Conservation (phyloP, 2,329 filamentous ascomycete species). For the Curvularia spicifera region DNA sequence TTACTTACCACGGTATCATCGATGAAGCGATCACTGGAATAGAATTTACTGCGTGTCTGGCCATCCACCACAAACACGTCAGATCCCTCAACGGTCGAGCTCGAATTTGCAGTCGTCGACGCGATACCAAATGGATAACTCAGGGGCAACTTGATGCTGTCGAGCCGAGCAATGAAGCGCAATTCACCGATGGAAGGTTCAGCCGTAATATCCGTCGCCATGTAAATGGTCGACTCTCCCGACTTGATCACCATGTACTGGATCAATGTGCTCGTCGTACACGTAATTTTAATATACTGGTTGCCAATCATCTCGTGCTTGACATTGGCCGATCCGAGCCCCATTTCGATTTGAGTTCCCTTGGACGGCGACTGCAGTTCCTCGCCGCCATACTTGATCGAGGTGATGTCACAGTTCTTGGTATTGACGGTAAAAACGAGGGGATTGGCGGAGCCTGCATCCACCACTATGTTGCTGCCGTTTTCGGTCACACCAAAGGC, state of each 20-base stretch:
- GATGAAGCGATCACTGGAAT: slow-evolving; percentile 72
- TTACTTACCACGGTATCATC: slow-evolving; percentile 56
- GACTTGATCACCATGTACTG: slow-evolving; percentile 68
- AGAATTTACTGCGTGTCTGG: slow-evolving; percentile 73
- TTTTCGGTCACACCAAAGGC: slow-evolving; percentile 47
- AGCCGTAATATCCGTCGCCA: slow-evolving; percentile 65
- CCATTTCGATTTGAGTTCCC: slow-evolving; percentile 65
- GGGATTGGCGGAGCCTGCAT: slow-evolving; percentile 43
- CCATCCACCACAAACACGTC: slow-evolving; percentile 63
- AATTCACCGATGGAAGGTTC: slow-evolving; percentile 58
- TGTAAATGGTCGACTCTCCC: slow-evolving; percentile 64
- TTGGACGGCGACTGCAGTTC: slow-evolving; percentile 64
- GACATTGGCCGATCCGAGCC: slow-evolving; percentile 65
- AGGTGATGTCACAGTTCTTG: slow-evolving; percentile 68
- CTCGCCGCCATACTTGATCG: slow-evolving; percentile 64
- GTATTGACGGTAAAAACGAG: slow-evolving; percentile 47
- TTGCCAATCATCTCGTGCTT: slow-evolving; percentile 49
- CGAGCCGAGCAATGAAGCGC: slow-evolving; percentile 68
- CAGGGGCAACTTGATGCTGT: slow-evolving; percentile 50
- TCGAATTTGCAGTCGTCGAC: slow-evolving; percentile 61
- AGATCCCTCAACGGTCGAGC: slow-evolving; percentile 62
- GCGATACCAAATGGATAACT: slow-evolving; percentile 51
- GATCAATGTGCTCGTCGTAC: slow-evolving; percentile 64
- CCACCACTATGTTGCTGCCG: slow-evolving; percentile 41
- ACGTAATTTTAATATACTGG: slow-evolving; percentile 66